A percentile compares a stretch with the other conserved stretches of the same genome.
These are phyloP conservation scores for Pseudohalonectria lignicola DNA, from an alignment of 2,329 filamentous ascomycete genomes.

Conservation along the genomic window DNA sequence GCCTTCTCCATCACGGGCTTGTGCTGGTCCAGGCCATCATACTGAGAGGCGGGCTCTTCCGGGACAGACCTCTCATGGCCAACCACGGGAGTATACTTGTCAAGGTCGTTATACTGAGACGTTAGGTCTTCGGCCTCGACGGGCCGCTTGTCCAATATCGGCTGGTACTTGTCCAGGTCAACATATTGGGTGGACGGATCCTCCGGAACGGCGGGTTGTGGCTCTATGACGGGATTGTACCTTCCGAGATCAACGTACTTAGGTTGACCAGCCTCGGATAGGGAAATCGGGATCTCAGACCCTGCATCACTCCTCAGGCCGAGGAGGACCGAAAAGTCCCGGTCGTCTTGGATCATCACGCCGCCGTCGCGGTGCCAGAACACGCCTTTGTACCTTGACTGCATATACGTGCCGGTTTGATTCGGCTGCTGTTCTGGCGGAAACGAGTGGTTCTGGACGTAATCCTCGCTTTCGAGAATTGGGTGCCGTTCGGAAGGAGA, in stretches of 20 bases:
- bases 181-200: constrained; percentile 2
- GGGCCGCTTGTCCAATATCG: constrained; percentile 13
- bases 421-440: constrained; percentile 1
- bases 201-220: background rate
- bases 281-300: too few species aligned
- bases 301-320: too few species aligned
- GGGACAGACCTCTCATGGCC: background rate
- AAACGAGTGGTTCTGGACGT: constrained; percentile 15
- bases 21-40: constrained; percentile 21
- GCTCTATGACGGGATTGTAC: constrained; percentile 22
- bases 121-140: background rate
- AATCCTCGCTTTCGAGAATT: constrained; percentile 15
- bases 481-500: too few species aligned
- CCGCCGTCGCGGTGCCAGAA: constrained; percentile 11
- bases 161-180: constrained; percentile 24
- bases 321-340: background rate
- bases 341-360: background rate
- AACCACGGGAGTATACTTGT: constrained; percentile 6
- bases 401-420: constrained; percentile 1
- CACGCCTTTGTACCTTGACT: constrained; percentile 10
- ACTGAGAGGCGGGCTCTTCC: constrained; percentile 8
- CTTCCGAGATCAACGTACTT: constrained; percentile 16
- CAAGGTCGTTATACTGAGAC: constrained; percentile 5
- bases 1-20: constrained; percentile 21
- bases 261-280: too few species aligned